Base-by-base conservation (phyloP, 805 yeast species). In the Wickerhamiella bombiphila region DNA sequence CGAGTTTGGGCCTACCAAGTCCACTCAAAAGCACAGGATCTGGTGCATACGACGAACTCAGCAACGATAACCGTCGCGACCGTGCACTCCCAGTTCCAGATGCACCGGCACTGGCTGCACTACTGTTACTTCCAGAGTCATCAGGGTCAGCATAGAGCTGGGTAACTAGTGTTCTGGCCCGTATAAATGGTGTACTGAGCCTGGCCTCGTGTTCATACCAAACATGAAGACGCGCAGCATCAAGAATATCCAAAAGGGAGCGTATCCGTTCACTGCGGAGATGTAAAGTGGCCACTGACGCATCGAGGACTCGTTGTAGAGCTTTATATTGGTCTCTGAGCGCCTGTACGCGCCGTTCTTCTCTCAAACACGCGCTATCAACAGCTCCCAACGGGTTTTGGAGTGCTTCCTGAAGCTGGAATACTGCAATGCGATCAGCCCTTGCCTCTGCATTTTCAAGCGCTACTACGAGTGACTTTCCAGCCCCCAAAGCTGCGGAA, bases 1-100 rank as follows among this genome's bases (percentile, higher is more conserved):
- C 48, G 20, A 58, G 52, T 36, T 58, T 58, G 32, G 45, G 44
- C 14, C 45, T 47, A 2, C 52, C 50, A 3, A 50, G 55, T 15
- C 45, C 47, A 11, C 51, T 46, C 14, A 53, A 54, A 42, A 50
- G 56, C 44, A 57, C 52, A 9, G 52, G 45, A 14, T 55, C 58
- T 18, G 41, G 39, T 5, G 32, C 33, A 19, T 43, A 41, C 38
- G 46, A 43, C n/a, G 52, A 31, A 38, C 51, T 44, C 17, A 49
- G 42, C 16, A 51, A 36, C 3, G 55, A 52, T 15, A 51, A 50
- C 15, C 61, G 44, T 11, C 52, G 46, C 16, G 51, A 38, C 38
- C 54, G 35, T 18, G 14, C 21, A 7, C 30, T 24, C 15, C n/a
- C 24, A 7, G 22, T 17, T n/a, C 22, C 22, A 5, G 22, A 8